Percentiles rank a stretch among this genome's conserved stretches.
These are phyloP conservation scores for Flammula alnicola DNA, from an alignment of 1,284 basidiomycete species.

Conservation along the genomic window DNA sequence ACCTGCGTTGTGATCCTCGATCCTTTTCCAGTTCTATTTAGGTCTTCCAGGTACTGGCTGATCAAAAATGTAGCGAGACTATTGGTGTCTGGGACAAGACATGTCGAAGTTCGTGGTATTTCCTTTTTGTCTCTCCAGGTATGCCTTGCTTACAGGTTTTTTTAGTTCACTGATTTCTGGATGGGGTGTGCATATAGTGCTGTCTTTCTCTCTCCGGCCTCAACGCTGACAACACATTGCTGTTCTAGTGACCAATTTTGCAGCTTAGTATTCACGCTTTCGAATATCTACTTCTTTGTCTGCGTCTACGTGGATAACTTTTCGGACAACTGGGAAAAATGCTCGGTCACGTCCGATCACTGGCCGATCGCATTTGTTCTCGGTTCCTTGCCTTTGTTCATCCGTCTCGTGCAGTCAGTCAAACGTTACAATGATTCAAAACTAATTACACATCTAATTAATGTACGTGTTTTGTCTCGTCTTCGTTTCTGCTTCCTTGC, in stretches of 20 bases:
- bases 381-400: conserved; percentile 63
- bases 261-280: conserved; percentile 76
- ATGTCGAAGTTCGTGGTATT: conserved; percentile 67
- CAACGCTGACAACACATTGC: conserved; percentile 24
- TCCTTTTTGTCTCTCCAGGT: background rate
- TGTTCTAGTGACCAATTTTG: conserved; percentile 78
- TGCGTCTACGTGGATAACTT: conserved; percentile 73
- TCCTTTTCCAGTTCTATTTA: conserved; percentile 74
- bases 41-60: conserved; percentile 81
- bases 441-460: conserved; percentile 81
- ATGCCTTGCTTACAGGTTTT: background rate
- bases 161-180: conserved; percentile 82
- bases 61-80: conserved; percentile 66
- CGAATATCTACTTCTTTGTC: conserved; percentile 73
- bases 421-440: conserved; percentile 85
- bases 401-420: conserved; percentile 85
- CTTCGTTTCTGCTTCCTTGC: background rate
- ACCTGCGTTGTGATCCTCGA: conserved; percentile 68
- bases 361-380: conserved; percentile 70
- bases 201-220: background rate
- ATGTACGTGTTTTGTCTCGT: conserved; percentile 54
- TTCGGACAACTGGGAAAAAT: conserved; percentile 50
- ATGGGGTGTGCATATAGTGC: conserved; percentile 56
- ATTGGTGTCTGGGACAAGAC: conserved; percentile 70
- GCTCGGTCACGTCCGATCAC: conserved; percentile 43